Evolutionary conservation across 768 basidiomycete species (phyloP).

Genomic region (Suillus hirtellus): DNA sequence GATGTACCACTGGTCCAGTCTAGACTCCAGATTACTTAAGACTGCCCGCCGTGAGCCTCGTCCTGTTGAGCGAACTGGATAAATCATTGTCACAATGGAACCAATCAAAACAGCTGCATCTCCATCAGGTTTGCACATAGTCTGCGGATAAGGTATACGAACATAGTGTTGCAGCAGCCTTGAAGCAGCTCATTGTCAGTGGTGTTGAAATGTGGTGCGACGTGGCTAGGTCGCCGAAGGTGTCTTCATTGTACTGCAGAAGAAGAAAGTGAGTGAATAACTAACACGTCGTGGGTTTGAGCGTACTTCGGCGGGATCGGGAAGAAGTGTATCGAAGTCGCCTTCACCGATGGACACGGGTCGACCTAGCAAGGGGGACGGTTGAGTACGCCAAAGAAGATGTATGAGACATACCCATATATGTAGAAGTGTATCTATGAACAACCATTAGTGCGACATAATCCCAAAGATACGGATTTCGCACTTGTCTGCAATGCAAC

Average conservation of each 20-base stretch:
- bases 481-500: conserved; percentile 69
- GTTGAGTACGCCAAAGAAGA: conserved; percentile 11
- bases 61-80: conserved; percentile 61
- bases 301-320: conserved; percentile 53
- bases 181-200: conserved; percentile 57
- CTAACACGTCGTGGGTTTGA: conserved; percentile 1
- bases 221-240: conserved; percentile 38
- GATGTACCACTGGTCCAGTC: conserved; percentile 74
- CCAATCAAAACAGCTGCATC: conserved; percentile 67
- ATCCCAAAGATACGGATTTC: conserved; percentile 19
- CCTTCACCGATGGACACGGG: conserved; percentile 66
- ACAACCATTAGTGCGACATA: conserved; percentile 9
- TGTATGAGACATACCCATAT: conserved; percentile 53
- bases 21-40: conserved; percentile 58
- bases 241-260: conserved; percentile 57
- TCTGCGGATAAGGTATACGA: conserved; percentile 23
- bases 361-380: conserved; percentile 45
- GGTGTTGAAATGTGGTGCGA: conserved; percentile 38
- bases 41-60: conserved; percentile 47
- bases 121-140: conserved; percentile 4
- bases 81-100: conserved; percentile 64
- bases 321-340: conserved; percentile 69
- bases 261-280: conserved; percentile 13
- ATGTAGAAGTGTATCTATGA: conserved; percentile 66
- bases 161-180: conserved; percentile 61